Evolutionary conservation across 371 early-diverging fungal species (phyloP), one percentile per base, ranked within the genome.

Genomic region (Cokeromyces recurvatus): DNA sequence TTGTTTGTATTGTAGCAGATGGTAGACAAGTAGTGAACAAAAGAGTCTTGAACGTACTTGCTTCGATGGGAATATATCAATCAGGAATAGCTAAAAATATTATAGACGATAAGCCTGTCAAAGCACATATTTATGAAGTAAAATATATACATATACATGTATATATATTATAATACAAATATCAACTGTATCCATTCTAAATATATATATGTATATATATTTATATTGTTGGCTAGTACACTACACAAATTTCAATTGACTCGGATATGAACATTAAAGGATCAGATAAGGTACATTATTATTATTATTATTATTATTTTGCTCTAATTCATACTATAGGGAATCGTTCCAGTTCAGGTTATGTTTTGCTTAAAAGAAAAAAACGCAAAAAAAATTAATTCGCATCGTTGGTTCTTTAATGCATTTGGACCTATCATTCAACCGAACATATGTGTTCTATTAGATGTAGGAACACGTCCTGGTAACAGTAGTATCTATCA

Each of bases 361-460:
- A 43, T 92, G 32, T 90, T 90, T 62, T 87, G 86, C 55, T 64
- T 92, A 22, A 92, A 92, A 66, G 83, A 83, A 51, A 68, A 81
- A 48, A 84, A 82, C 41, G 74, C 76, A 27, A 85, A 86, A 57
- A 82, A 88, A 59, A 85, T 92, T 67, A 92, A 92, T 66, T 89
- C 89, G 14, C 92, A 92, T 59, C 82, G 90, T 32, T 92, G 92
- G 92, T 89, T 90, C 70, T 90, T 90, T 62, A 89, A 90, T 55
- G 90, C 90, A 3, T 86, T 92, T 53, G 87, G 90, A 2, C 76
- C 73, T 8, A 69, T 89, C 24, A 51, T 92, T 25, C 63, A 82
- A 23, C 92, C 92, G 19, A 80, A 88, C 52, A 77, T 90, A 14
- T 86, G 86, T 58, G 76, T 90, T 19, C 64, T 90, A 37, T 66